Conservation (phyloP, 2,329 filamentous ascomycete species). For the Claviceps cyperi region DNA sequence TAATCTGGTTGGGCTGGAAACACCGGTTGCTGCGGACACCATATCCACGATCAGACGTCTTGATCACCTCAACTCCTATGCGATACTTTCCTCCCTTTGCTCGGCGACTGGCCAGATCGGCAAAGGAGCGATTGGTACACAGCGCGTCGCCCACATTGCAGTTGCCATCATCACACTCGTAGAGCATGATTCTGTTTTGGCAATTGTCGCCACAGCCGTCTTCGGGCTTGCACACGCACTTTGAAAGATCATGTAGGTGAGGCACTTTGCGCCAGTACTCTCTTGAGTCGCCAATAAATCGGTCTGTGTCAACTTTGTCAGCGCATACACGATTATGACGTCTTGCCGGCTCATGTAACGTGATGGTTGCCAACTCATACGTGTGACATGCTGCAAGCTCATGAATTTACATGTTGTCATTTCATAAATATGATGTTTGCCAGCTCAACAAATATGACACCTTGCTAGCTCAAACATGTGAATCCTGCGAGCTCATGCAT, state of each 20-base stretch:
- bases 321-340: neutral
- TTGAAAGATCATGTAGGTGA: slow-evolving; percentile 56
- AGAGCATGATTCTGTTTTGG: slow-evolving; percentile 92
- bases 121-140: slow-evolving; percentile 82
- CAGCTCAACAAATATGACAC: too few species aligned
- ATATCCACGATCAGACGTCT: slow-evolving; percentile 76
- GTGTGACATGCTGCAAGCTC: too few species aligned
- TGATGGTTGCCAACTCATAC: too few species aligned
- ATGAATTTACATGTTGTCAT: too few species aligned
- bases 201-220: slow-evolving; percentile 79
- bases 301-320: slow-evolving; percentile 39
- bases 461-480: too few species aligned
- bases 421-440: too few species aligned
- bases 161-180: slow-evolving; percentile 86
- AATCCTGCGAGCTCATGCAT: too few species aligned
- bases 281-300: slow-evolving; percentile 74
- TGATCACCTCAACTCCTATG: slow-evolving; percentile 87
- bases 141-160: slow-evolving; percentile 61
- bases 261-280: slow-evolving; percentile 70
- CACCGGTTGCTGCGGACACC: slow-evolving; percentile 82
- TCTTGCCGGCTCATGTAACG: neutral
- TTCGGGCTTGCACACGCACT: slow-evolving; percentile 64
- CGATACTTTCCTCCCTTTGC: slow-evolving; percentile 75
- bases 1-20: slow-evolving; percentile 83
- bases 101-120: slow-evolving; percentile 58